These are phyloP conservation scores for Backusella westeae DNA, from an alignment of 192 early-diverging fungal species.

Conservation along the genomic window DNA sequence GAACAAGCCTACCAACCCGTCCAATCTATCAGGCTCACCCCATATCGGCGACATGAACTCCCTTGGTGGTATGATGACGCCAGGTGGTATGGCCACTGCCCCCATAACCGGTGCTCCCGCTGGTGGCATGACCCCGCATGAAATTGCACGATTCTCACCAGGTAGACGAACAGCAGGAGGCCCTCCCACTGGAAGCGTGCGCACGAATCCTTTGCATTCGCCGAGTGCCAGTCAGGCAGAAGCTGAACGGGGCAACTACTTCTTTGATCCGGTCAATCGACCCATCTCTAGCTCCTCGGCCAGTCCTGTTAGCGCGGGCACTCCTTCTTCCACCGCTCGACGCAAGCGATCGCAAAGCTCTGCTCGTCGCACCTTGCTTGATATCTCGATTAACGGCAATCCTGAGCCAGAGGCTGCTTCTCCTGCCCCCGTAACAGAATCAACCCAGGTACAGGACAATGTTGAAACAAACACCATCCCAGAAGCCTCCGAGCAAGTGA, in stretches of 20 bases:
- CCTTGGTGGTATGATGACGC: not conserved
- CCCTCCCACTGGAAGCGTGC: not conserved
- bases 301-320: not conserved
- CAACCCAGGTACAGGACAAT: not conserved
- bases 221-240: not conserved
- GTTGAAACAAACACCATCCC: not conserved
- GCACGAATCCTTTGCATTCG: not conserved
- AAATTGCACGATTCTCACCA: conserved; percentile 1
- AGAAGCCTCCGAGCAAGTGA: not conserved
- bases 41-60: not conserved
- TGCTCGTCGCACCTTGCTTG: not conserved
- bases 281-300: not conserved
- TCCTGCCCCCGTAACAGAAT: not conserved
- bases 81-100: not conserved
- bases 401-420: not conserved
- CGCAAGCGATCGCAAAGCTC: not conserved
- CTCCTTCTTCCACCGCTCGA: not conserved
- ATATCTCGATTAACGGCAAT: not conserved
- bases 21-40: not conserved
- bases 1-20: not conserved
- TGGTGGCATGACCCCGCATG: conserved; percentile 3
- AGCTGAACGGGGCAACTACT: conserved; percentile 16
- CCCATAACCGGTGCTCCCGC: not conserved
- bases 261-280: conserved; percentile 11
- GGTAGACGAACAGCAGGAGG: conserved; percentile 10